A percentile compares a stretch with the other conserved stretches of the same genome.
Conservation (phyloP, 768 basidiomycete genomes). For the Xerocomus spinulosus region DNA sequence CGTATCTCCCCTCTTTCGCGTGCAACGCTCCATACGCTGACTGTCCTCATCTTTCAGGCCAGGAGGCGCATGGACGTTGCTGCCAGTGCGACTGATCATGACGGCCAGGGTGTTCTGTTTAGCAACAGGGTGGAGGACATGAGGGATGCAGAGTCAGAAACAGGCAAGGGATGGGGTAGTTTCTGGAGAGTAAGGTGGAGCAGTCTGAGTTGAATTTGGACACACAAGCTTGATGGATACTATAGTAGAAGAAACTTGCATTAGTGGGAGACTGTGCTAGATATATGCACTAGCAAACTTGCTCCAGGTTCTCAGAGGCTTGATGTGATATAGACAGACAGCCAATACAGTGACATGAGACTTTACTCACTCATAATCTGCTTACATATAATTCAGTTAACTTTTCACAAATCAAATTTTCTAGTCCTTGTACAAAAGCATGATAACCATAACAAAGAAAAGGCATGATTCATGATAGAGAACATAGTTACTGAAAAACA, state of each 20-base stretch:
- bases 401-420: no score
- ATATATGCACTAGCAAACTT: neutral
- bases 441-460: no score
- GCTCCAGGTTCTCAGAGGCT: no score
- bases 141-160: conserved; percentile 48
- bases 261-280: neutral
- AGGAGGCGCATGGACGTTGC: conserved; percentile 59
- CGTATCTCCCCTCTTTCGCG: conserved; percentile 37
- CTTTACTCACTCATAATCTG: no score
- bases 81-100: conserved; percentile 46
- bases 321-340: no score
- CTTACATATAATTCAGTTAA: no score
- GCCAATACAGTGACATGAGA: no score
- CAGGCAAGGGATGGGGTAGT: conserved; percentile 2
- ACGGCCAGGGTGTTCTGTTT: conserved; percentile 23
- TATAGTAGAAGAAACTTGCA: neutral
- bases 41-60: conserved; percentile 12
- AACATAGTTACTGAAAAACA: no score
- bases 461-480: no score
- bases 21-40: no score
- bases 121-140: conserved; percentile 45
- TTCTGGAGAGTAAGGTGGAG: conserved; percentile 9
- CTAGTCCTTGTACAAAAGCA: no score
- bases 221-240: neutral
- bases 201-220: neutral